Base-by-base conservation (phyloP, 192 early-diverging fungal species). In the Pilaira anomala region DNA sequence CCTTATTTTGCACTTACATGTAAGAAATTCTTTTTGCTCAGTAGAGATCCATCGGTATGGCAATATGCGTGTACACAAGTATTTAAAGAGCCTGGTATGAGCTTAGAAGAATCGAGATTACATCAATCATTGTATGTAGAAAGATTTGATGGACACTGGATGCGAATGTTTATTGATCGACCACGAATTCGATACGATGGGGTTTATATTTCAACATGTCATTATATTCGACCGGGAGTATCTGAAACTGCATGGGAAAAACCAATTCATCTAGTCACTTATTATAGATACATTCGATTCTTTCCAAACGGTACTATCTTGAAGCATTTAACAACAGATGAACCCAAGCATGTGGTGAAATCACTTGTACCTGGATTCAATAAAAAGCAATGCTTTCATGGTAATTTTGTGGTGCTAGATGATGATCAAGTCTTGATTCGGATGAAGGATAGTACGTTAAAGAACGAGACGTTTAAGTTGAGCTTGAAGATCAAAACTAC, bases 251-350 rank as follows among this genome's bases (percentile, higher is more conserved):
- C 54, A 7, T 75, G 73, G 76, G 58, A 65, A 52, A 73, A 75
- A 48, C 69, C 69, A 1, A 64, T 78, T 50, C 76, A 78, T 50
- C 14, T 80, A 12, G 69, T 80, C 11, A 78, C 73, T 6, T 80
- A 80, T 65, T 68, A 75, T 49, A 51, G 76, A n/a, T 76, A 72
- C 48, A 11, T 80, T 12, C 39, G 76, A 4, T 80, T 80, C 41
- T 80, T 78, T 29, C 51, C 72, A 2, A 59, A 78, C 59, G 76
- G 76, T 29, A 61, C 62, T 7, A 55, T 78, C 12, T 28, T 75
- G 11, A 51, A 67, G 39, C 71, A 72, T 39, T 18, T 75, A n/a
- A 62, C 65, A 0, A 72, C 73, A 1, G 48, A 55, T 9, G 63
- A 75, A 50, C 69, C 73, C 6, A 41, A 28, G 7, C 28, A 53